Evolutionary conservation across 768 basidiomycete genomes (phyloP).

Genomic region (Hygrophorus pudorinus): DNA sequence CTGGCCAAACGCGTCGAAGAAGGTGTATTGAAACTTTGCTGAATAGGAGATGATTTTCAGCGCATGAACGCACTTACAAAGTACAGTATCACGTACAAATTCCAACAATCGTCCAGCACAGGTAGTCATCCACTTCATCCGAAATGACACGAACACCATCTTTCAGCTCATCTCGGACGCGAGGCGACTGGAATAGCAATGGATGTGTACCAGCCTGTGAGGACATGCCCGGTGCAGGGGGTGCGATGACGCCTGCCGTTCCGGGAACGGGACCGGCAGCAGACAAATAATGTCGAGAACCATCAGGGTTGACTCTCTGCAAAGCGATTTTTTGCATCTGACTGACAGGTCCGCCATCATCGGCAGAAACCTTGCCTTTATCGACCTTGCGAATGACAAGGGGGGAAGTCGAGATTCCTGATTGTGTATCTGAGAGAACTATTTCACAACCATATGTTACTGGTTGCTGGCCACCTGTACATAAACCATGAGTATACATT

Average conservation of each 20-base stretch:
- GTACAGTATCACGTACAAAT: slow-evolving; percentile 54
- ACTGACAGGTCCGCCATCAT: slow-evolving; percentile 86
- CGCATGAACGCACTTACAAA: slow-evolving; percentile 7
- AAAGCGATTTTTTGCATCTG: slow-evolving; percentile 97
- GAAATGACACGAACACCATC: slow-evolving; percentile 66
- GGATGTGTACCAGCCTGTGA: slow-evolving; percentile 75
- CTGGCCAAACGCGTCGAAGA: slow-evolving; percentile 83
- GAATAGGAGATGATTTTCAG: slow-evolving; percentile 11
- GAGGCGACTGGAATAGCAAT: slow-evolving; percentile 68
- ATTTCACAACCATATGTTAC: slow-evolving; percentile 91
- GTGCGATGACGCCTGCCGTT: slow-evolving; percentile 54
- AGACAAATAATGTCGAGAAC: slow-evolving; percentile 78
- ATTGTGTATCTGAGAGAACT: slow-evolving; percentile 72
- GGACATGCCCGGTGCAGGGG: slow-evolving; percentile 67
- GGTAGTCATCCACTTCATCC: slow-evolving; percentile 90
- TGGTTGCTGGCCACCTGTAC: slow-evolving; percentile 60
- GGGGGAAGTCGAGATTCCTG: slow-evolving; percentile 79
- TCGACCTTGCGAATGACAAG: slow-evolving; percentile 89
- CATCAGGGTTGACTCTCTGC: slow-evolving; percentile 73
- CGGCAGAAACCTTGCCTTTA: slow-evolving; percentile 77
- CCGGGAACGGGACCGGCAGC: slow-evolving; percentile 81
- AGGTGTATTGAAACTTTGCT: slow-evolving; percentile 94
- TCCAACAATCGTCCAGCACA: slow-evolving; percentile 94
- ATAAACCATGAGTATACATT: slow-evolving; percentile 25
- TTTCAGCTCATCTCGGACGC: slow-evolving; percentile 73